A percentile compares a stretch with the other conserved stretches of the same genome.
phyloP scores from a whole-genome alignment of 495 filamentous ascomycete species.

The Talaromyces borbonicus region DNA sequence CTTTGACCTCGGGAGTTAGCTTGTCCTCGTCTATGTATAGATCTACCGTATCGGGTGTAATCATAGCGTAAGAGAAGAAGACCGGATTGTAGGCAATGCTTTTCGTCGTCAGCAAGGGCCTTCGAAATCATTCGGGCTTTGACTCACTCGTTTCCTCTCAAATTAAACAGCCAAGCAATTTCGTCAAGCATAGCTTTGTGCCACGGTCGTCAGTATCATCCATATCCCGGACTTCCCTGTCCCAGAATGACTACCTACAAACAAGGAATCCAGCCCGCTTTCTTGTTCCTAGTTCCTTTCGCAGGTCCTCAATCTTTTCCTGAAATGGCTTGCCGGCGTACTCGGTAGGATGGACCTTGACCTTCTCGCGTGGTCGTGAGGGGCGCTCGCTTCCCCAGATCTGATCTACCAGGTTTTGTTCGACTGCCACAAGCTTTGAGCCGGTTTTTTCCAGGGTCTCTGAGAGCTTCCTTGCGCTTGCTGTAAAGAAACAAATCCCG shows the following conservation, averaged over 20 bases:
- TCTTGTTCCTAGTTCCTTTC: constrained; percentile 87
- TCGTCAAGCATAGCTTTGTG: constrained; percentile 87
- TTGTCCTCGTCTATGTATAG: constrained; percentile 80
- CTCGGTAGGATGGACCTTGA: constrained; percentile 58
- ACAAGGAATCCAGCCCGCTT: constrained; percentile 82
- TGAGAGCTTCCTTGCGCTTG: constrained; percentile 73
- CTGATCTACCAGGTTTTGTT: constrained; percentile 75
- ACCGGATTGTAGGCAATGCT: constrained; percentile 97
- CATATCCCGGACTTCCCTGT: too few species aligned
- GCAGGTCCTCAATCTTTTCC: constrained; percentile 76
- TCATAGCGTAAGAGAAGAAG: constrained; percentile 92
- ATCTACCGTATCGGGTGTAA: constrained; percentile 72
- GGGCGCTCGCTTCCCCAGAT: constrained; percentile 76
- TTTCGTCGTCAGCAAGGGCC: constrained; percentile 11
- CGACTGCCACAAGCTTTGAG: constrained; percentile 57
- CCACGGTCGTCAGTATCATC: too few species aligned
- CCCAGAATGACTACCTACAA: too few species aligned
- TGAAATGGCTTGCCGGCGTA: constrained; percentile 76
- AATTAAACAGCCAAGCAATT: constrained; percentile 95
- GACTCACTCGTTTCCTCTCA: constrained; percentile 80
- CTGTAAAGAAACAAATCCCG: constrained; percentile 18
- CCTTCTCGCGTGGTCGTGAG: constrained; percentile 60
- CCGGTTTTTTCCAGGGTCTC: constrained; percentile 84
- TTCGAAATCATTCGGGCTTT: neutral
- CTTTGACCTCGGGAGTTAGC: constrained; percentile 55